Base-by-base conservation (phyloP, 495 filamentous ascomycete genomes). In the Podospora pseudocomata region DNA sequence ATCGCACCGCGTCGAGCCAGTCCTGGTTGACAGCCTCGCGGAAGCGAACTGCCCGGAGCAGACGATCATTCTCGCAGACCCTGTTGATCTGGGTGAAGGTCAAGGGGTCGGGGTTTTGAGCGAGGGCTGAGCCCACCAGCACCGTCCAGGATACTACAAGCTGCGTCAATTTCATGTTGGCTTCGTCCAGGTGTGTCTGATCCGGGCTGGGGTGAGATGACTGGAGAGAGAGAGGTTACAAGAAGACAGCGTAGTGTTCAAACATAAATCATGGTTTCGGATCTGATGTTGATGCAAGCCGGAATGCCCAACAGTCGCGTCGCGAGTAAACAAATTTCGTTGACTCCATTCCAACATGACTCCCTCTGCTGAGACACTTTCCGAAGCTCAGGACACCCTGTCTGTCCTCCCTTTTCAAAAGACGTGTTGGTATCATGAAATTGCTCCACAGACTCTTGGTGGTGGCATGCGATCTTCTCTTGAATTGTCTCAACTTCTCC, bases 211-310 rank as follows among this genome's bases (percentile, higher is more conserved):
- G 9, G 39, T 13, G 39, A 49, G 39, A 49, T 49, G 39, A 49
- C 39, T 49, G 39, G 39, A 49, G 39, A 49, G 13, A 11, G 13
- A 49, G 39, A 49, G 39, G 3, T 49, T 0, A 49, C 39, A 16
- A 49, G 9, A 49, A 49, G 9, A 3, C 39, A 11, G 39, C 39
- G 39, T 49, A 13, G 7, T 58, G 18, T 58, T 26, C n/a, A 1
- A 11, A 26, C 55, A 58, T 58, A 58, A 58, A 58, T 58, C 55
- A 58, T 58, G 55, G 39, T 49, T 49, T 58, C 55, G n/a, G 55
- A 15, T 19, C n/a, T 58, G 18, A 18, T 20, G n/a, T 5, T 58
- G 55, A 58, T 58, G n/a, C n/a, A 26, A n/a, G 7, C 55, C 1
- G 55, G 55, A 58, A 58, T 58, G 55, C 55, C n/a, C 55, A 58